Percentiles rank a stretch among this genome's conserved stretches.
Conservation (phyloP, 73 alveolate species). For the Paramecium biaurelia region DNA sequence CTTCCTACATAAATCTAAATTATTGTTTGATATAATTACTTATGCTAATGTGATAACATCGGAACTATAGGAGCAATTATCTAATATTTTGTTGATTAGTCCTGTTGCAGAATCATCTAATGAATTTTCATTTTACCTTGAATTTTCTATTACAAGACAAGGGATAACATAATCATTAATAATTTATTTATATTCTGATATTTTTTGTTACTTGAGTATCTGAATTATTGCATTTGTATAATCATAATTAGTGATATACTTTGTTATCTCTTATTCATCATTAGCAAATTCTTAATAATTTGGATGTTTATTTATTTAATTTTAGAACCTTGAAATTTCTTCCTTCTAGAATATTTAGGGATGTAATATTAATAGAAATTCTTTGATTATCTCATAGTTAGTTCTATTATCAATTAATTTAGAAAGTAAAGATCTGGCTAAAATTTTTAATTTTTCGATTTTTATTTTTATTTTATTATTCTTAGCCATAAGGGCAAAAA, state of each 20-base stretch:
- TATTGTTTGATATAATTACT: not conserved
- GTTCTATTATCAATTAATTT: not conserved
- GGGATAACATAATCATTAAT: not conserved
- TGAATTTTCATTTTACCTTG: not conserved
- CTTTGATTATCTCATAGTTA: not conserved
- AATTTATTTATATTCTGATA: not conserved
- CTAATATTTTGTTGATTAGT: not conserved
- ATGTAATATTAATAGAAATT: not conserved
- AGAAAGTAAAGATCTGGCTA: not conserved
- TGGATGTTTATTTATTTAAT: not conserved
- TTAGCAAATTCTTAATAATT: not conserved
- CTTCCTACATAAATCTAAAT: not conserved
- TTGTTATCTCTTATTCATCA: not conserved
- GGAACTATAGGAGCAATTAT: not conserved
- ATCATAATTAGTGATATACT: not conserved
- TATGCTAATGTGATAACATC: not conserved
- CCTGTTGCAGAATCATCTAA: not conserved
- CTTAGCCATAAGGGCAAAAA: not conserved
- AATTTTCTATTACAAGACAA: not conserved
- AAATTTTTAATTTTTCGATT: not conserved
- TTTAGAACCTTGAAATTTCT: not conserved
- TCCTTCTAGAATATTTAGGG: not conserved
- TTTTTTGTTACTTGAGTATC: not conserved
- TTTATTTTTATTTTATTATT: not conserved
- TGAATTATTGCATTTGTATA: not conserved